Conservation (phyloP, 805 yeast genomes). For the Saccharomycopsis fibuligera region DNA sequence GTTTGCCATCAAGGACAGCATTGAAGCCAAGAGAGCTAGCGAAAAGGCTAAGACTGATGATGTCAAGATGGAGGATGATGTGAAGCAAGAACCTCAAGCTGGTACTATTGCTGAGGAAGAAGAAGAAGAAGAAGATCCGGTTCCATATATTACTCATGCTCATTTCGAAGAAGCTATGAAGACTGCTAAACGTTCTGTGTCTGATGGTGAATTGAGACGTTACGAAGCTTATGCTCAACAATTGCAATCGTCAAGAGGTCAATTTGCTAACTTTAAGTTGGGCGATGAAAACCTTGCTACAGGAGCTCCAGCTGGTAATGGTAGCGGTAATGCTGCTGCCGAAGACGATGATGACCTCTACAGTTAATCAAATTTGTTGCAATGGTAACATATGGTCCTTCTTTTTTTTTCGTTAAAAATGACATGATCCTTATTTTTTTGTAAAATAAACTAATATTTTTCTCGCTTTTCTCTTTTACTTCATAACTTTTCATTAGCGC, state of each 20-base stretch:
- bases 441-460: no score
- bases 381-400: not conserved
- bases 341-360: constrained; percentile 42
- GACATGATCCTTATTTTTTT: no score
- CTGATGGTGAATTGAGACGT: constrained; percentile 96
- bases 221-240: constrained; percentile 98
- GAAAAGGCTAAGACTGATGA: constrained; percentile 44
- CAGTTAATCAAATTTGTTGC: constrained; percentile 24
- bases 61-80: constrained; percentile 39
- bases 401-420: not conserved
- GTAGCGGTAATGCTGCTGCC: constrained; percentile 44
- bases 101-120: constrained; percentile 32
- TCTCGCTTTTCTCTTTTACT: no score
- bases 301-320: constrained; percentile 36
- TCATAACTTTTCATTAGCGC: no score
- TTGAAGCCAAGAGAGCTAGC: constrained; percentile 66
- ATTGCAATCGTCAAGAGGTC: constrained; percentile 93
- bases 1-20: constrained; percentile 96
- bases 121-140: constrained; percentile 84
- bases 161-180: constrained; percentile 99
- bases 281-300: constrained; percentile 43
- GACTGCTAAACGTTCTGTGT: constrained; percentile 96
- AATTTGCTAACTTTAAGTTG: constrained; percentile 83
- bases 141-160: constrained; percentile 86
- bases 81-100: constrained; percentile 27